A percentile compares a stretch with the other conserved stretches of the same genome.
Conservation (phyloP, 345 rosid genomes). For the Arabidopsis suecica region DNA sequence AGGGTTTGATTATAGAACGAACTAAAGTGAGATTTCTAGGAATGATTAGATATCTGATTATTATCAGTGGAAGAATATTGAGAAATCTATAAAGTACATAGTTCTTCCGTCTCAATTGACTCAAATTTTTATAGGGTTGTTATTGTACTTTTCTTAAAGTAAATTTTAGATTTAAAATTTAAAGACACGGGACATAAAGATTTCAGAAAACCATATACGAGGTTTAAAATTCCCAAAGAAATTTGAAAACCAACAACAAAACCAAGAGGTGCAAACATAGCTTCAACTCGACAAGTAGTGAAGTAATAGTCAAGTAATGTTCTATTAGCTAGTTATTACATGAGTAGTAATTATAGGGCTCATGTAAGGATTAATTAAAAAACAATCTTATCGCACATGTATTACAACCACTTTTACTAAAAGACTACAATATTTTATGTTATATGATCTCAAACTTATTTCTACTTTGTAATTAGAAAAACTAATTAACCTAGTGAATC, state of each 20-base stretch:
- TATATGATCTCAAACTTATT: too few species aligned
- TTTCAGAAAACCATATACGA: not conserved
- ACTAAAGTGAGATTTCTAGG: constrained; percentile 27
- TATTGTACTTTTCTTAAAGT: not conserved
- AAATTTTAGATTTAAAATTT: not conserved
- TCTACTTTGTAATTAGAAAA: too few species aligned
- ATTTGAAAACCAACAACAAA: not conserved
- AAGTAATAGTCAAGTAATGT: not conserved
- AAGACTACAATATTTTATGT: too few species aligned
- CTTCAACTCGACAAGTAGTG: not conserved
- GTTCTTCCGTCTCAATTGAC: not conserved
- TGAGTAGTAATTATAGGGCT: too few species aligned
- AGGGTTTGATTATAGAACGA: constrained; percentile 28
- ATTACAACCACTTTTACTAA: too few species aligned
- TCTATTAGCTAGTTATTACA: not conserved
- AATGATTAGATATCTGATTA: constrained; percentile 33
- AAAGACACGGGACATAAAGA: not conserved
- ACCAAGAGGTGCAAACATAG: too few species aligned
- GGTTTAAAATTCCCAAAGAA: not conserved
- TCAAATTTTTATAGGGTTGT: too few species aligned
- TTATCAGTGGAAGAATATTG: constrained; percentile 20
- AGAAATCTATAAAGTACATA: constrained; percentile 25
- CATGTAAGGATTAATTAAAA: too few species aligned
- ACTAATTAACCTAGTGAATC: too few species aligned
- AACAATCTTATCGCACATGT: too few species aligned